A percentile compares a stretch with the other conserved stretches of the same genome.
Evolutionary conservation across 371 early-diverging fungal genomes (phyloP).

Genomic region (Mycotypha africana): DNA sequence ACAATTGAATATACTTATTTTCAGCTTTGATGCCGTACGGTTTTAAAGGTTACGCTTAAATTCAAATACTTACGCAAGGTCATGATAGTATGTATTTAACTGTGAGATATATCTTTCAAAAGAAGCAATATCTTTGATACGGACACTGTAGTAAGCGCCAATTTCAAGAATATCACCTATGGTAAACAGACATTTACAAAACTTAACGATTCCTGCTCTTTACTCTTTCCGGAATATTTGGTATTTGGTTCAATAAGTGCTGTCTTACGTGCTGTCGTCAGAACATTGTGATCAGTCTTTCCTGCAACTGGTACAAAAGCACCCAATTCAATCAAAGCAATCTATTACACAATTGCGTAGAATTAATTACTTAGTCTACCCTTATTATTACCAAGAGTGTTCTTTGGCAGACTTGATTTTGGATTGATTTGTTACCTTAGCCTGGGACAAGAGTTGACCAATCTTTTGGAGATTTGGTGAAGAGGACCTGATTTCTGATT

Average conservation of each 20-base stretch:
- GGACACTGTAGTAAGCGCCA: constrained; percentile 86
- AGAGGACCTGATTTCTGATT: constrained; percentile 60
- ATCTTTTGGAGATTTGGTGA: constrained; percentile 72
- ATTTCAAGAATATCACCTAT: constrained; percentile 87
- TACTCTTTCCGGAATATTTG: too few species aligned
- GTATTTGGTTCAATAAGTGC: too few species aligned
- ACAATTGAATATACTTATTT: too few species aligned
- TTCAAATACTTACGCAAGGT: constrained; percentile 65
- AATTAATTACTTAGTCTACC: too few species aligned
- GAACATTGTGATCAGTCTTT: constrained; percentile 55
- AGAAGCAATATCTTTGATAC: constrained; percentile 76
- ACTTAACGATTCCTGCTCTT: not conserved
- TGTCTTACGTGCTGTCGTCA: constrained; percentile 69
- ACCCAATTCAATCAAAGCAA: constrained; percentile 69
- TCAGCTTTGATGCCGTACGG: too few species aligned
- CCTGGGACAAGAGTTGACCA: constrained; percentile 62
- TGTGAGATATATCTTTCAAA: constrained; percentile 96
- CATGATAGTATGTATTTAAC: constrained; percentile 85
- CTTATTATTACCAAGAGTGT: too few species aligned
- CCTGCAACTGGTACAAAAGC: constrained; percentile 60
- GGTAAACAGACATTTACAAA: not conserved
- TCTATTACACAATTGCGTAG: constrained; percentile 45
- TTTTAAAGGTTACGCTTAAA: too few species aligned
- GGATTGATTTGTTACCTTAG: constrained; percentile 58
- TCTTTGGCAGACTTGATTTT: not conserved